Evolutionary conservation across 192 early-diverging fungal species (phyloP).

Genomic region (Mortierella alpina): DNA sequence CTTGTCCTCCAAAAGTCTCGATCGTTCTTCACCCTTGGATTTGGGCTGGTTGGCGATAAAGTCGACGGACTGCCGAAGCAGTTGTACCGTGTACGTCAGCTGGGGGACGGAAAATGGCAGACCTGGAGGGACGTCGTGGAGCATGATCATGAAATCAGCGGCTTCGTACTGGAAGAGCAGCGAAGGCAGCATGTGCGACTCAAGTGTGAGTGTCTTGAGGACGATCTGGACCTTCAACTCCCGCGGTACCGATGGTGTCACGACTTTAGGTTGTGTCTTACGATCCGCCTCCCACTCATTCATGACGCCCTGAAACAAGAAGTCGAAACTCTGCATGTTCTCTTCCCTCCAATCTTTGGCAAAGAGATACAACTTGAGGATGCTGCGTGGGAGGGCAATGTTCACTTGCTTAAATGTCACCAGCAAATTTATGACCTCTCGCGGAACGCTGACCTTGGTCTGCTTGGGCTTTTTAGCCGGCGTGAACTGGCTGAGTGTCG

Average conservation of each 20-base stretch:
- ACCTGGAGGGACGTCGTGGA: slow-evolving; percentile 56
- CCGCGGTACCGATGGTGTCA: slow-evolving; percentile 36
- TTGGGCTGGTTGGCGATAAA: slow-evolving; percentile 57
- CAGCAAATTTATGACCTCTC: slow-evolving; percentile 61
- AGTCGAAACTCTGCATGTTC: slow-evolving; percentile 69
- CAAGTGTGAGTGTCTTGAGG: slow-evolving; percentile 64
- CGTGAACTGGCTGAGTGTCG: slow-evolving; percentile 54
- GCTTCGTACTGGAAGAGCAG: slow-evolving; percentile 69
- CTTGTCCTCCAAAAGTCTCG: slow-evolving; percentile 39
- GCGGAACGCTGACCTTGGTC: slow-evolving; percentile 38
- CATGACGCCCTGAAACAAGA: slow-evolving; percentile 75
- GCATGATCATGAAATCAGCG: slow-evolving; percentile 61
- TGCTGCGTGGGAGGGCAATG: slow-evolving; percentile 66
- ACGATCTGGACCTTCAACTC: slow-evolving; percentile 74
- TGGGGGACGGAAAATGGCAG: slow-evolving; percentile 46
- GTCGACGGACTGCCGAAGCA: slow-evolving; percentile 65
- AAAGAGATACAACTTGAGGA: slow-evolving; percentile 80
- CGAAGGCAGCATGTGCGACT: slow-evolving; percentile 74
- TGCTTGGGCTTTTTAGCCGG: slow-evolving; percentile 37
- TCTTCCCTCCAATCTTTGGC: slow-evolving; percentile 83
- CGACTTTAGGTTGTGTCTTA: slow-evolving; percentile 25
- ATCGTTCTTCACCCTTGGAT: slow-evolving; percentile 31
- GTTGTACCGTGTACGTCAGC: slow-evolving; percentile 57
- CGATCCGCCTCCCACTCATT: slow-evolving; percentile 74
- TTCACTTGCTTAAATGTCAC: slow-evolving; percentile 58